Conservation (phyloP, 768 basidiomycete species). For the Tremella mesenterica region DNA sequence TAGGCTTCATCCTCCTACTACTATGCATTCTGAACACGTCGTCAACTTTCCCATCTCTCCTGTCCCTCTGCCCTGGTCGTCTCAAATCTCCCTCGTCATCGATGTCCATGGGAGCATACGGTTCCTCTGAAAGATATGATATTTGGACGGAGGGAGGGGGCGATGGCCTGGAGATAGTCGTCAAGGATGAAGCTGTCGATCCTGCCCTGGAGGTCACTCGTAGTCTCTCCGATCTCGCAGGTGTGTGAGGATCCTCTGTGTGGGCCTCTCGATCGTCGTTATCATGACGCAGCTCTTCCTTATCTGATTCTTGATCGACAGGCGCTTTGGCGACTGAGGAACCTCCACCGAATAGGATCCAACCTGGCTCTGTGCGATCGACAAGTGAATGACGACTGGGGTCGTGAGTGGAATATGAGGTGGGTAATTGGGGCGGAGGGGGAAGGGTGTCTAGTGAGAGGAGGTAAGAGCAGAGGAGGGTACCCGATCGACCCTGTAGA, state of each 20-base stretch:
- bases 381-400: constrained; percentile 1
- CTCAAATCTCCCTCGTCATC: constrained; percentile 22
- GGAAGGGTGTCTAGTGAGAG: constrained; percentile 54
- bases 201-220: constrained; percentile 1
- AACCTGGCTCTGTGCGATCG: not conserved
- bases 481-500: constrained; percentile 80
- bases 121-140: constrained; percentile 2
- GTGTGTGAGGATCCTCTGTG: constrained; percentile 5
- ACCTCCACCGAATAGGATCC: constrained; percentile 16
- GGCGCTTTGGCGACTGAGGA: constrained; percentile 41
- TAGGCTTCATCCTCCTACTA: constrained; percentile 37
- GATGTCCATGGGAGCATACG: constrained; percentile 30
- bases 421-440: constrained; percentile 50
- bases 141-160: constrained; percentile 18
- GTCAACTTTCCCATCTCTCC: constrained; percentile 33
- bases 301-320: too few species aligned
- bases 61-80: constrained; percentile 24
- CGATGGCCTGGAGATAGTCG: constrained; percentile 24
- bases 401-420: constrained; percentile 51
- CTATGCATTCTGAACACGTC: constrained; percentile 38
- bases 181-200: constrained; percentile 22
- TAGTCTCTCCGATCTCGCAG: constrained; percentile 9
- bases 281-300: too few species aligned
- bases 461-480: constrained; percentile 72
- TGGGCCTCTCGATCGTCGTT: constrained; percentile 9